These are phyloP conservation scores for Ogataea dorogensis DNA, from an alignment of 805 yeast genomes.

Conservation along the genomic window DNA sequence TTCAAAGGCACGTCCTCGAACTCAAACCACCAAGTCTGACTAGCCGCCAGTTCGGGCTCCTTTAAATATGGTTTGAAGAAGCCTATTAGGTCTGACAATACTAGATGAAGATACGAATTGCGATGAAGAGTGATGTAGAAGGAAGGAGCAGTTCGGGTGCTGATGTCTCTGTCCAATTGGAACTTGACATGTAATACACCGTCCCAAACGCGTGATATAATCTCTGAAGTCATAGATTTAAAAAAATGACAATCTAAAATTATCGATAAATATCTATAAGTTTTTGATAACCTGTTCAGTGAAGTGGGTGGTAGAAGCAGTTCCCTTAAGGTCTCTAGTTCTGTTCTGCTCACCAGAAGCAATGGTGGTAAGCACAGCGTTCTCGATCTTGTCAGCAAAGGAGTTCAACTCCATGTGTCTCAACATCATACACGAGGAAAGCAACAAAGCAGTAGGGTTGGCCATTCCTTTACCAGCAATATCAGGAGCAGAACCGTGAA, in stretches of 20 bases:
- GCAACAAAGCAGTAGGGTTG: slow-evolving; percentile 95
- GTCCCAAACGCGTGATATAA: slow-evolving; percentile 44
- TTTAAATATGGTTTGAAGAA: slow-evolving; percentile 37
- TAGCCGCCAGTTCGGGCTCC: slow-evolving; percentile 21
- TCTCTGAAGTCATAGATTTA: slow-evolving; percentile 31
- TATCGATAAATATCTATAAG: slow-evolving; percentile 33
- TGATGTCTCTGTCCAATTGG: slow-evolving; percentile 19
- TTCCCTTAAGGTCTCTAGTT: slow-evolving; percentile 94
- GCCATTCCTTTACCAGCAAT: slow-evolving; percentile 99
- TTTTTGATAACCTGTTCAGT: slow-evolving; percentile 86
- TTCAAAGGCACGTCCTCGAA: slow-evolving; percentile 59
- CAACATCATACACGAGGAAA: slow-evolving; percentile 98
- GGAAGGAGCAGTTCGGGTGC: slow-evolving; percentile 25
- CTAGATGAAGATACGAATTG: slow-evolving; percentile 51
- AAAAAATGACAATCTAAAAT: slow-evolving; percentile 2
- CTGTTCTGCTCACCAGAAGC: slow-evolving; percentile 95
- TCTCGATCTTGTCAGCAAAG: slow-evolving; percentile 82
- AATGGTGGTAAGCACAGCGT: slow-evolving; percentile 82
- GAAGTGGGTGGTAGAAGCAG: slow-evolving; percentile 84
- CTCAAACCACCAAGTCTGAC: slow-evolving; percentile 60
- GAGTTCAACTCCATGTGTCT: slow-evolving; percentile 91
- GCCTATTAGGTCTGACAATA: slow-evolving; percentile 36
- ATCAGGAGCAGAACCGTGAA: slow-evolving; percentile 99
- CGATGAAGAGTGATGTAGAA: slow-evolving; percentile 34
- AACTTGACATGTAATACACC: slow-evolving; percentile 50